These are phyloP conservation scores for Pestalotiopsis fici DNA, from an alignment of 2,329 filamentous ascomycete species.

Conservation along the genomic window DNA sequence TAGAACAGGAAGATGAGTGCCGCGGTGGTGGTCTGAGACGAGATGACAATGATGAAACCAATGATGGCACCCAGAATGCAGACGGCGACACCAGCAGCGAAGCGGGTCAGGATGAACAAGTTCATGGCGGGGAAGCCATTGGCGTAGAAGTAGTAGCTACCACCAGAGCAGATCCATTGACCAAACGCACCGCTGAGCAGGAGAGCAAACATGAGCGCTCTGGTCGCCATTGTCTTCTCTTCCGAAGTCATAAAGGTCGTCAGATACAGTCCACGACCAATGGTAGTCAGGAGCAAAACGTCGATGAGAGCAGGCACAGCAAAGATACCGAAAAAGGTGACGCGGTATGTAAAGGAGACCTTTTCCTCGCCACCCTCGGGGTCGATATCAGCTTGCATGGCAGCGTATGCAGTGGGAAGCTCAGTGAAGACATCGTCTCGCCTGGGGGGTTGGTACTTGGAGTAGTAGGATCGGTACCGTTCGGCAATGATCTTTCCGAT, in stretches of 20 bases:
- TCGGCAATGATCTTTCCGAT: neutral
- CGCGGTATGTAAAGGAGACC: neutral
- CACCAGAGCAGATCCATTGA: constrained; percentile 1
- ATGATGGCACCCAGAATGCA: neutral
- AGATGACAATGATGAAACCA: constrained; percentile 1
- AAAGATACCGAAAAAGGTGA: constrained; percentile 7
- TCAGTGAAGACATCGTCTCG: neutral
- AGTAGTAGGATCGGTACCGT: neutral
- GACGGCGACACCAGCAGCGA: constrained; percentile 1
- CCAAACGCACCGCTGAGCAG: neutral
- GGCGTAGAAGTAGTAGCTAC: constrained; percentile 7
- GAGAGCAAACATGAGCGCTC: constrained; percentile 1
- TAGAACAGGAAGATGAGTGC: constrained; percentile 6
- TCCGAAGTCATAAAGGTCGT: constrained; percentile 3
- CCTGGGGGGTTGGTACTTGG: constrained; percentile 2
- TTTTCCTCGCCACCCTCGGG: neutral
- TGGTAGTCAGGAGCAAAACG: constrained; percentile 1
- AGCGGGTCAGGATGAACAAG: constrained; percentile 3
- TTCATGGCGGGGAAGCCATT: constrained; percentile 8
- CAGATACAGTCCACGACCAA: constrained; percentile 2
- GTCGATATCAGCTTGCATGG: constrained; percentile 3
- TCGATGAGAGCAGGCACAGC: constrained; percentile 3
- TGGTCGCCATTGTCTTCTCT: constrained; percentile 4
- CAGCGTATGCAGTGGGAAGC: constrained; percentile 1
- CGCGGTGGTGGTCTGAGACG: neutral